Conservation (phyloP, 768 basidiomycete genomes). For the Rhodotorula babjevae region DNA sequence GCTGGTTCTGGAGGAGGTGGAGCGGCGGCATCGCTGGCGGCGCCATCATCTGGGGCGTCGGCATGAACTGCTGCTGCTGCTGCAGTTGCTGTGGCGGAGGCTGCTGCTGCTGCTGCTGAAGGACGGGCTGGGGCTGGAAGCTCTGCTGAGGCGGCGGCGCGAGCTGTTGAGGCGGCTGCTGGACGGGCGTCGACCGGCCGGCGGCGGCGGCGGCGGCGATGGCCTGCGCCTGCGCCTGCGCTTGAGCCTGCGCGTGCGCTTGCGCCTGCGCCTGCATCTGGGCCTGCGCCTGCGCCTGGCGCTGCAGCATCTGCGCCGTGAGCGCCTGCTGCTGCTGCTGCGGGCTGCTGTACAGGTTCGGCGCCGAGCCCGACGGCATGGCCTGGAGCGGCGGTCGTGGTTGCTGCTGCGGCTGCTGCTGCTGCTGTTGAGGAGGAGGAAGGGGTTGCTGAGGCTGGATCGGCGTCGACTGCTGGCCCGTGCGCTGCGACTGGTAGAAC, state of each 20-base stretch:
- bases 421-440: neutral
- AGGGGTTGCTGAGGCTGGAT: neutral
- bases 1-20: slow-evolving; percentile 36
- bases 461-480: neutral
- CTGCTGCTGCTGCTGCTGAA: neutral
- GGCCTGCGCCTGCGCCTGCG: neutral
- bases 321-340: slow-evolving; percentile 6
- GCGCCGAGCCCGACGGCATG: neutral
- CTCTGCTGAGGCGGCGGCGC: slow-evolving; percentile 2
- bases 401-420: neutral
- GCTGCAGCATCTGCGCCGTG: neutral
- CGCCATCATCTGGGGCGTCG: neutral
- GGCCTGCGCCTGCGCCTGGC: neutral
- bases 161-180: neutral
- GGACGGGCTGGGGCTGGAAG: slow-evolving; percentile 19
- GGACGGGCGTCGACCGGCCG: slow-evolving; percentile 5
- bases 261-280: neutral
- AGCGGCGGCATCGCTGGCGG: slow-evolving; percentile 24
- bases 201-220: neutral
- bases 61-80: slow-evolving; percentile 9
- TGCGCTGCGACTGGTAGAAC: slow-evolving; percentile 17
- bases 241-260: neutral
- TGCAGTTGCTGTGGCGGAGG: no score
- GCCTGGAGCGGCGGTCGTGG: neutral
- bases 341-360: neutral